A percentile compares a stretch with the other conserved stretches of the same genome.
Conservation (phyloP, 345 rosid genomes). For the Camelina neglecta region DNA sequence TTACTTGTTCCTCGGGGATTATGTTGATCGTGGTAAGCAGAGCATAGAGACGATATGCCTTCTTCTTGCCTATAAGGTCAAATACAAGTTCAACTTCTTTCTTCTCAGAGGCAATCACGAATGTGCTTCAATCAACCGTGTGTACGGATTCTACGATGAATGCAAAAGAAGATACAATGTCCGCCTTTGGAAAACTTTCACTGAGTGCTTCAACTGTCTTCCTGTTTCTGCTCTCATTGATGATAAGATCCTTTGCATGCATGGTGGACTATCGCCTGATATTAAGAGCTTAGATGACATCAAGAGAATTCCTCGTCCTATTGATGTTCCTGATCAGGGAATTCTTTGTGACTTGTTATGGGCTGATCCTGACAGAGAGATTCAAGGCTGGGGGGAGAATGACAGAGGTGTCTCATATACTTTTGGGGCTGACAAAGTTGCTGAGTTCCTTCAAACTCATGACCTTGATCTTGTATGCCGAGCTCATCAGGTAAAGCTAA, state of each 20-base stretch:
- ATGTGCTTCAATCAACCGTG: constrained; percentile 78
- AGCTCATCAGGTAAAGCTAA: constrained; percentile 71
- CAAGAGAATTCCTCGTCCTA: constrained; percentile 67
- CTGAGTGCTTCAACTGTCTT: constrained; percentile 67
- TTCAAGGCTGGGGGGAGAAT: constrained; percentile 83
- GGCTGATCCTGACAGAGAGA: constrained; percentile 83
- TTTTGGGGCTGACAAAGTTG: constrained; percentile 66
- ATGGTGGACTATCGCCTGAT: constrained; percentile 90
- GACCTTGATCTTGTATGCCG: constrained; percentile 85
- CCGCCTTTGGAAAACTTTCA: constrained; percentile 71
- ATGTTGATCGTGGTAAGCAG: constrained; percentile 89
- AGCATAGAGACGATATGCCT: constrained; percentile 79
- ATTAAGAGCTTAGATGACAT: constrained; percentile 67
- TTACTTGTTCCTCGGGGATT: constrained; percentile 84
- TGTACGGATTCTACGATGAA: constrained; percentile 76
- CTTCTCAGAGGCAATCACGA: constrained; percentile 77
- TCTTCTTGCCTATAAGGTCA: constrained; percentile 71
- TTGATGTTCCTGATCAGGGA: constrained; percentile 81
- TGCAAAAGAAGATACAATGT: constrained; percentile 83
- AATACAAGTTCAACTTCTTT: constrained; percentile 68
- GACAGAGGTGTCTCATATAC: constrained; percentile 87
- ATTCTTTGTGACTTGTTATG: constrained; percentile 88
- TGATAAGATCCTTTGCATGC: constrained; percentile 93
- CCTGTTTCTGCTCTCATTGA: constrained; percentile 76
- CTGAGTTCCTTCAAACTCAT: constrained; percentile 72